Base-by-base conservation (phyloP, 129 eudicot genomes). In the Centaurea solstitialis region DNA sequence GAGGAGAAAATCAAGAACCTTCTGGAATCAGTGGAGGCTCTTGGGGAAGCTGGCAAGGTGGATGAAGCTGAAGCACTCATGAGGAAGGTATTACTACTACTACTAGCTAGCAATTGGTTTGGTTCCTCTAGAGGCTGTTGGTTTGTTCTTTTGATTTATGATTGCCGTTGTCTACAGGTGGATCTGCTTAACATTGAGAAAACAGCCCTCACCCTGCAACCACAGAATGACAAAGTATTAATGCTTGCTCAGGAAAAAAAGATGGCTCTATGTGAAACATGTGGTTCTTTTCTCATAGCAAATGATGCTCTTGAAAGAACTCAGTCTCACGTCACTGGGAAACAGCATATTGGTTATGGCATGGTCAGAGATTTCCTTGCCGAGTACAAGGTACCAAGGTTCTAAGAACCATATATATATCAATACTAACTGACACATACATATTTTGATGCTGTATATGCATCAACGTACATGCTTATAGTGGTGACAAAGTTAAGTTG, bases 51-150 rank as follows among this genome's bases (percentile, higher is more conserved):
- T 64, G 99, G 99, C 76, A 95, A 93, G 79, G 98, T 95, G 64
- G 99, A 95, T 88, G 99, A 95, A 89, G 99, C 99, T 9, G 99
- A 91, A 81, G 99, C 99, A 67, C 99, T 95, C 22, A 95, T 95
- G 98, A 89, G 98, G 83, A 95, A 95, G 98, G 99, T 94, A 33
- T 4, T 33, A 33, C 37, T 33, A 33, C 37, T 33, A 33, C 2
- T 33, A 74, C 26, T 64, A 57, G 72, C 10, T 37, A 64, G 13
- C 77, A 79, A 70, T 74, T 40, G 22, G 73, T 68, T 72, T 33
- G 2, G 37, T 33, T 33, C 5, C 37, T 33, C 37, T 33, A 4
- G 37, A 4, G 37, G 37, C 37, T 35, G 7, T 69, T 1, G 43
- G 37, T 74, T 73, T 24, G 57, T 18, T 47, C 3, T 61, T 67